Conservation (phyloP, 441 rosid genomes). For the Mallotus repandus region DNA sequence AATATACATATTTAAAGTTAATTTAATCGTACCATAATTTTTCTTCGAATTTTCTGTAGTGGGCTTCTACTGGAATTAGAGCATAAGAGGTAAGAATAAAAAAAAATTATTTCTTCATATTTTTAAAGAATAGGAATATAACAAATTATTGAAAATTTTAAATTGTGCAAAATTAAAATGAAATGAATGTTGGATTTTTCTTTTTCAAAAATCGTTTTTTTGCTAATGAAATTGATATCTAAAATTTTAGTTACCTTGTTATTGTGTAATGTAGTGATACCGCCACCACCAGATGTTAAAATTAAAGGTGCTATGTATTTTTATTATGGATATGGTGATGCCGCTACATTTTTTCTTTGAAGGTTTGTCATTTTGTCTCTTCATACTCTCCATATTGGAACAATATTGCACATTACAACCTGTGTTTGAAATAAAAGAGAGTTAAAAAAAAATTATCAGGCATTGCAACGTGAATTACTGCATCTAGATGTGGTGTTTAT, state of each 20-base stretch:
- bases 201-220: no score
- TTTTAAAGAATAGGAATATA: no score
- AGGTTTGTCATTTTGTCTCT: conserved; percentile 49
- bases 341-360: conserved; percentile 98
- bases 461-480: conserved; percentile 71
- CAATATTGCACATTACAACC: not conserved
- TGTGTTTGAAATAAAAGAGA: conserved; percentile 6
- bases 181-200: no score
- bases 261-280: conserved; percentile 60
- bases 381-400: not conserved
- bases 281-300: conserved; percentile 51
- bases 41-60: no score
- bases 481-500: conserved; percentile 67
- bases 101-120: no score
- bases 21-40: no score
- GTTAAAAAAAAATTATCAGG: conserved; percentile 44
- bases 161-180: no score
- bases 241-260: conserved; percentile 9
- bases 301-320: conserved; percentile 73
- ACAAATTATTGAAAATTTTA: no score
- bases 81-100: no score
- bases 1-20: no score
- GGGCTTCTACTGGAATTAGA: no score
- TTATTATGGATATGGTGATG: conserved; percentile 95
- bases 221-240: no score